Conservation (phyloP, 306 rosid species). For the Medicago ruthenica region DNA sequence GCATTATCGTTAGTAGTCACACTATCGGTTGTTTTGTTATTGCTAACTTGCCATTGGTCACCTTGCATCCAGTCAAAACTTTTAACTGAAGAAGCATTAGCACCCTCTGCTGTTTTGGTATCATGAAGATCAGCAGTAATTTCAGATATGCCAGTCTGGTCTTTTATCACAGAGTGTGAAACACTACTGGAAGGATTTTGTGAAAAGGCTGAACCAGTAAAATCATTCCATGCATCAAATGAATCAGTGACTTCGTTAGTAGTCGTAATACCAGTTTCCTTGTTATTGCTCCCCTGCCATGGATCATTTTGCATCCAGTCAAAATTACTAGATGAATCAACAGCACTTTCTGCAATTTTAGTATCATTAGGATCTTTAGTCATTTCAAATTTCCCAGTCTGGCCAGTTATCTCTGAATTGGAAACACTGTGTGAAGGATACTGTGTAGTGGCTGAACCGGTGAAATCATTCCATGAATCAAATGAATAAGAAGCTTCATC, state of each 20-base stretch:
- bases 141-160: conserved; percentile 55
- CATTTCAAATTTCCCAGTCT: conserved; percentile 49
- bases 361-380: conserved; percentile 43
- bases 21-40: conserved; percentile 46
- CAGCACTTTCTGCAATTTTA: conserved; percentile 48
- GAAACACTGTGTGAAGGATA: conserved; percentile 49
- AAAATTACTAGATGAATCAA: conserved; percentile 46
- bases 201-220: conserved; percentile 59
- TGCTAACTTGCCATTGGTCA: conserved; percentile 54
- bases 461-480: conserved; percentile 72
- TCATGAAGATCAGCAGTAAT: conserved; percentile 40
- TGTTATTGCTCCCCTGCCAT: conserved; percentile 51
- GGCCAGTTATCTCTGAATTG: conserved; percentile 47
- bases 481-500: conserved; percentile 51
- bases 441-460: conserved; percentile 52
- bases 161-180: conserved; percentile 49
- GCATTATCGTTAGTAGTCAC: conserved; percentile 43
- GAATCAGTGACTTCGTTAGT: conserved; percentile 50
- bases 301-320: conserved; percentile 62
- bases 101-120: conserved; percentile 45
- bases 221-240: conserved; percentile 71
- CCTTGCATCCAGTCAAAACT: conserved; percentile 62
- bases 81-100: conserved; percentile 39
- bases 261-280: conserved; percentile 44
- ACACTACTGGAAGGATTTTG: conserved; percentile 49